Conservation (phyloP, 345 rosid genomes). For the Zanthoxylum bungeanum region DNA sequence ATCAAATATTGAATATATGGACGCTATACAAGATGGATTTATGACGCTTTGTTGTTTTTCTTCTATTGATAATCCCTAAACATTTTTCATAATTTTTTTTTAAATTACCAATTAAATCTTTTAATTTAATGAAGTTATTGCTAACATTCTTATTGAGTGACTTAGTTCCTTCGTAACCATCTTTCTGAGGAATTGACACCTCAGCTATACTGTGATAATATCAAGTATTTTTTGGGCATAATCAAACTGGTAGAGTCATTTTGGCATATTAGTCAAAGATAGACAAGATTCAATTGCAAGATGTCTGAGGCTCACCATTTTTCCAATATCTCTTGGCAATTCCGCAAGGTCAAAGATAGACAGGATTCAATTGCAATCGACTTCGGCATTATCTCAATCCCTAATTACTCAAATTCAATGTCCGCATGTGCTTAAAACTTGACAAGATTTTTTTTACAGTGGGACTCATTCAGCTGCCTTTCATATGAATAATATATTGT, state of each 20-base stretch:
- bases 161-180: too few relatives aligned
- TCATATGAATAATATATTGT: neutral
- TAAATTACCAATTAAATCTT: too few relatives aligned
- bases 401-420: neutral
- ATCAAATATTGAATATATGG: too few relatives aligned
- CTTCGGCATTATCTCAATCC: neutral
- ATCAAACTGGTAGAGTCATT: neutral
- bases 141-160: too few relatives aligned
- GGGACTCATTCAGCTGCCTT: neutral
- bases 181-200: too few relatives aligned
- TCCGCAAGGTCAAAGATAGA: neutral
- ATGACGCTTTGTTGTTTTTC: too few relatives aligned
- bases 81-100: too few relatives aligned
- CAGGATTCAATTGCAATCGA: conserved; percentile 10
- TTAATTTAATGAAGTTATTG: too few relatives aligned
- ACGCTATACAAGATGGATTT: too few relatives aligned
- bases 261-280: conserved; percentile 1
- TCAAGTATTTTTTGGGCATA: too few relatives aligned
- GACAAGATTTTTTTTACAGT: neutral
- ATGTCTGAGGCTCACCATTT: conserved; percentile 8
- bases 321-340: conserved; percentile 2
- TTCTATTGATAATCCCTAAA: too few relatives aligned
- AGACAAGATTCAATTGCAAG: neutral
- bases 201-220: too few relatives aligned
- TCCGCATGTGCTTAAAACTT: neutral